Evolutionary conservation across 371 early-diverging fungal species (phyloP).

Genomic region (Mortierella sp.): DNA sequence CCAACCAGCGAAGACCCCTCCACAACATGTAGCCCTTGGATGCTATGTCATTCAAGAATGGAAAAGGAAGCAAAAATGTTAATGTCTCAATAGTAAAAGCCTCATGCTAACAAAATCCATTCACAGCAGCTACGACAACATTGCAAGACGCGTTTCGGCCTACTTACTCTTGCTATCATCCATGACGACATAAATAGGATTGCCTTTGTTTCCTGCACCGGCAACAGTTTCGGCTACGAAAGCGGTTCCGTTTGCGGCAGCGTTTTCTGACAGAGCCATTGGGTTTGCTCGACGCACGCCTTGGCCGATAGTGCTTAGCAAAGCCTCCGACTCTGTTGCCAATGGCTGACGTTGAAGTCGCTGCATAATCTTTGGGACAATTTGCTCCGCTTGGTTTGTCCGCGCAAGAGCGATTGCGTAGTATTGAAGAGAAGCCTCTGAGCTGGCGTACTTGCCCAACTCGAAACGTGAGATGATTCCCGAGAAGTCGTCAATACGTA

Average conservation of each 20-base stretch:
- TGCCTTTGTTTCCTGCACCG: slow-evolving; percentile 51
- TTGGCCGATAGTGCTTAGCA: slow-evolving; percentile 32
- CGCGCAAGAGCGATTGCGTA: slow-evolving; percentile 81
- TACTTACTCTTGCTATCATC: slow-evolving; percentile 46
- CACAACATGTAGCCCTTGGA: slow-evolving; percentile 76
- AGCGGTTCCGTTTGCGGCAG: slow-evolving; percentile 29
- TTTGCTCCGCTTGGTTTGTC: slow-evolving; percentile 73
- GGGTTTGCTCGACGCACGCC: slow-evolving; percentile 36
- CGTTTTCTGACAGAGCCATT: slow-evolving; percentile 19
- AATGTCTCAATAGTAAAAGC: neutral
- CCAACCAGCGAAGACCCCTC: slow-evolving; percentile 80
- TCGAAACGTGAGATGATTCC: slow-evolving; percentile 82
- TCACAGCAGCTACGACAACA: neutral
- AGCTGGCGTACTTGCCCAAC: slow-evolving; percentile 72
- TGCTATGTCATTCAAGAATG: slow-evolving; percentile 60
- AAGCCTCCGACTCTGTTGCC: slow-evolving; percentile 43
- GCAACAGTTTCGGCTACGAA: slow-evolving; percentile 30
- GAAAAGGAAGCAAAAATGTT: slow-evolving; percentile 20
- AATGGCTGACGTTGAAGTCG: slow-evolving; percentile 67
- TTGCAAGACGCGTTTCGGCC: neutral
- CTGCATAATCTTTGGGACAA: slow-evolving; percentile 75
- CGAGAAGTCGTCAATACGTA: slow-evolving; percentile 72
- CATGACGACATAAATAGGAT: slow-evolving; percentile 51
- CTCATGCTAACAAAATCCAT: neutral
- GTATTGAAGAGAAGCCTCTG: slow-evolving; percentile 77